Conservation (phyloP, 352 stramenopile species). For the Stramenopiles sp. region DNA sequence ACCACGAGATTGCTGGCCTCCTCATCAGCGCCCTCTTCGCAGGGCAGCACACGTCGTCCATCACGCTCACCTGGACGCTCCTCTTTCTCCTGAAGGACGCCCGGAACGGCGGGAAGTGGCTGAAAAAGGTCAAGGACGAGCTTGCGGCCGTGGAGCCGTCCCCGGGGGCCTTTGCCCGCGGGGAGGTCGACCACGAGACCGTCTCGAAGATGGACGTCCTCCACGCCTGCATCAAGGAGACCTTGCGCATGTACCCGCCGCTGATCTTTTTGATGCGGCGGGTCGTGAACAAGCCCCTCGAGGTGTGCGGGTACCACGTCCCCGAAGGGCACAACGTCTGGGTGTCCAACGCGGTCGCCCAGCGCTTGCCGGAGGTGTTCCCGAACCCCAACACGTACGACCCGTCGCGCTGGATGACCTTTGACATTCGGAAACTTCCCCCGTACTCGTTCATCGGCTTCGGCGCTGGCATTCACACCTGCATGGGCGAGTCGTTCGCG, state of each 20-base stretch:
- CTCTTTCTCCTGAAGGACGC: slow-evolving; percentile 48
- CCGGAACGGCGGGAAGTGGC: slow-evolving; percentile 34
- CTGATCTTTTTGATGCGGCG: slow-evolving; percentile 74
- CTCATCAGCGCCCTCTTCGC: slow-evolving; percentile 75
- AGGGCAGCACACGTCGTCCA: slow-evolving; percentile 71
- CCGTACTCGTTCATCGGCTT: slow-evolving; percentile 64
- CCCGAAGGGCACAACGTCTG: slow-evolving; percentile 64
- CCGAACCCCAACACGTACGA: slow-evolving; percentile 45
- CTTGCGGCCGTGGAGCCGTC: slow-evolving; percentile 13
- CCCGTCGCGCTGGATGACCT: slow-evolving; percentile 55
- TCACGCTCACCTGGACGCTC: slow-evolving; percentile 65
- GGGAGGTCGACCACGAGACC: slow-evolving; percentile 31
- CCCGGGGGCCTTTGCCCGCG: neutral
- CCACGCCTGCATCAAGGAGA: slow-evolving; percentile 65
- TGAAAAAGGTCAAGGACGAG: slow-evolving; percentile 38
- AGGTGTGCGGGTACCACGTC: slow-evolving; percentile 42
- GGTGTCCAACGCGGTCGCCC: slow-evolving; percentile 49
- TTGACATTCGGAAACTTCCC: slow-evolving; percentile 27
- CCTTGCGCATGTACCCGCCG: slow-evolving; percentile 60
- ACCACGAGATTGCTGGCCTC: slow-evolving; percentile 66
- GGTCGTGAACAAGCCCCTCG: slow-evolving; percentile 42
- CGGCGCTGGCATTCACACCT: slow-evolving; percentile 67
- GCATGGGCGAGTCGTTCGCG: slow-evolving; percentile 74
- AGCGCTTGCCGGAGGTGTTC: slow-evolving; percentile 35
- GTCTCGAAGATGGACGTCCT: slow-evolving; percentile 56